Evolutionary conservation across 2,329 filamentous ascomycete species (phyloP).

Genomic region (Endoconidiophora laricicola): DNA sequence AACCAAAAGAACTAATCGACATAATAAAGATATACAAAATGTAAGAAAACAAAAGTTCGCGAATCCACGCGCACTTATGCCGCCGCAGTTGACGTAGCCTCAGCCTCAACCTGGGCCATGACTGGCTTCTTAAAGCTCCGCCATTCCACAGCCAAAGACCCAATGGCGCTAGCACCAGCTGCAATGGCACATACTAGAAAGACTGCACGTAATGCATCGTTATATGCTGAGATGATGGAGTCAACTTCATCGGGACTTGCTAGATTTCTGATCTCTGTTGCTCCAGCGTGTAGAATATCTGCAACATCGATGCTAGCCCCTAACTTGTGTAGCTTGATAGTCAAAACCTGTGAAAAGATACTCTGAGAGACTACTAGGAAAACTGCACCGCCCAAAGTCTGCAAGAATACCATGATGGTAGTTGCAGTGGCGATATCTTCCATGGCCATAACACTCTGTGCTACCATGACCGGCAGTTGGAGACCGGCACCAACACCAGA

Average conservation of each 20-base stretch:
- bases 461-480: slow-evolving; percentile 29
- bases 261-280: slow-evolving; percentile 2
- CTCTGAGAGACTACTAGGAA: slow-evolving; percentile 36
- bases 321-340: neutral
- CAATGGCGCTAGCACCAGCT: slow-evolving; percentile 6
- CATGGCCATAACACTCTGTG: slow-evolving; percentile 26
- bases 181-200: slow-evolving; percentile 9
- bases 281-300: slow-evolving; percentile 2
- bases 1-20: no score
- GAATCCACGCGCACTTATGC: neutral
- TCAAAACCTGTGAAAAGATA: slow-evolving; percentile 22
- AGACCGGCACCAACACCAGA: slow-evolving; percentile 25
- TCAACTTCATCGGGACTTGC: neutral
- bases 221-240: slow-evolving; percentile 4
- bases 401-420: slow-evolving; percentile 29
- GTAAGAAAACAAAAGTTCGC: neutral
- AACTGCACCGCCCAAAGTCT: slow-evolving; percentile 27
- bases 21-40: no score
- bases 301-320: neutral
- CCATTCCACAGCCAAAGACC: slow-evolving; percentile 8
- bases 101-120: neutral
- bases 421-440: slow-evolving; percentile 30
- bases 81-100: neutral
- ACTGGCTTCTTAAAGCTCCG: neutral
- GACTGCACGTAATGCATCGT: slow-evolving; percentile 3